A percentile compares a stretch with the other conserved stretches of the same genome.
These are phyloP conservation scores for Lignosus rhinocerotis DNA, from an alignment of 1,284 basidiomycete genomes.

Conservation along the genomic window DNA sequence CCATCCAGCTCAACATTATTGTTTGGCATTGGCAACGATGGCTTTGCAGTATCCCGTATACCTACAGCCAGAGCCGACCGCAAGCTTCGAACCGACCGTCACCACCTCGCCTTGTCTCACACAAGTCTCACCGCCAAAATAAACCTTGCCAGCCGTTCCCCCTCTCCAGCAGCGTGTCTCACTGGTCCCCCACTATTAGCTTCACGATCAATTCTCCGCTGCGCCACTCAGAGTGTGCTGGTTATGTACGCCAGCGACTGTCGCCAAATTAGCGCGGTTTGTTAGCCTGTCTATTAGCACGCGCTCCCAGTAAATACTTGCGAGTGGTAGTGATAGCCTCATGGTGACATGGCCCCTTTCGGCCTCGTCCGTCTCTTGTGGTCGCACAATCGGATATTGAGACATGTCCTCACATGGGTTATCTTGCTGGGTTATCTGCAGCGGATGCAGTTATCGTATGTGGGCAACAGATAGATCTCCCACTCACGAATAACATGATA, in stretches of 20 bases:
- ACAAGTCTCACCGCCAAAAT: conserved; percentile 7
- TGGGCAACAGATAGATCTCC: too few relatives aligned
- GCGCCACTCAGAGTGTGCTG: not conserved
- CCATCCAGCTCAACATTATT: too few relatives aligned
- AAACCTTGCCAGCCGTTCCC: not conserved
- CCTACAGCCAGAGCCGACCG: too few relatives aligned
- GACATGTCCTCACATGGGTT: not conserved
- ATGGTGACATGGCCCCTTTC: conserved; percentile 9
- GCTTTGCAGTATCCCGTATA: too few relatives aligned
- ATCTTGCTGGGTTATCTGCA: not conserved
- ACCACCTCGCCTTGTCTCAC: not conserved
- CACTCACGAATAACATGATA: too few relatives aligned
- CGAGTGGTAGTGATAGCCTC: conserved; percentile 20
- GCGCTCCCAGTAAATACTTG: not conserved
- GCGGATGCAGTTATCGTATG: too few relatives aligned
- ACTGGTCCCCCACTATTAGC: not conserved
- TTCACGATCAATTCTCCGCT: not conserved
- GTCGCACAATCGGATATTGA: not conserved
- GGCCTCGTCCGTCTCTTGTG: not conserved
- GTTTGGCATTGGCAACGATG: too few relatives aligned
- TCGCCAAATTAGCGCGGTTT: conserved; percentile 3
- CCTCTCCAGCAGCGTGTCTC: not conserved
- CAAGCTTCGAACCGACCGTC: too few relatives aligned
- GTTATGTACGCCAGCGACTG: not conserved
- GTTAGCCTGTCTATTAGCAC: conserved; percentile 15